A percentile compares a stretch with the other conserved stretches of the same genome.
Evolutionary conservation across 257 asterid genomes (phyloP).

Genomic region (Leonotis leonurus): DNA sequence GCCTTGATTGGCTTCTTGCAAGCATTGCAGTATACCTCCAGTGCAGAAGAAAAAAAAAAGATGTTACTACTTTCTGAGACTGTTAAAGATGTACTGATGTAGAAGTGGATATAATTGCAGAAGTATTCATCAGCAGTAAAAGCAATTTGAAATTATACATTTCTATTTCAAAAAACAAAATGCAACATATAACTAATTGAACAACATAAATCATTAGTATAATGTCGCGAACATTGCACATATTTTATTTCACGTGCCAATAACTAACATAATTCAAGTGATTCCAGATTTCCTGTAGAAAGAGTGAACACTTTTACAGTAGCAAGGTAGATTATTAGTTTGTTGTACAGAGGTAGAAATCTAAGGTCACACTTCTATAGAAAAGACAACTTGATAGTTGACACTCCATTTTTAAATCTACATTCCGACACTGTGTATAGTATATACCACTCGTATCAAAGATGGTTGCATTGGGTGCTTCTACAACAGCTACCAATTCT

Average conservation of each 20-base stretch:
- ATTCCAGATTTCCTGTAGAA: too few species aligned
- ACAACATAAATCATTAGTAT: conserved; percentile 2
- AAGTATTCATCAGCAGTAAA: conserved; percentile 10
- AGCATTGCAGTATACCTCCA: conserved; percentile 88
- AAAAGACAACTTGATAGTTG: not conserved
- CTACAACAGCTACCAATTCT: too few species aligned
- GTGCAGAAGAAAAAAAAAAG: conserved; percentile 24
- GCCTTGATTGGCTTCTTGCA: conserved; percentile 92
- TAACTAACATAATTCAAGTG: too few species aligned
- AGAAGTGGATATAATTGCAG: not conserved
- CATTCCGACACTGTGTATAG: too few species aligned
- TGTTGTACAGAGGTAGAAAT: not conserved
- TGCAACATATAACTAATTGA: not conserved
- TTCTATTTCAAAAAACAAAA: not conserved
- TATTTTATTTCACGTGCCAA: too few species aligned
- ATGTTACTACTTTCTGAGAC: conserved; percentile 15
- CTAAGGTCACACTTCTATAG: not conserved
- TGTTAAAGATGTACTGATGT: conserved; percentile 9
- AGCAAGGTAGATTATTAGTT: not conserved
- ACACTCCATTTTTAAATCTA: too few species aligned
- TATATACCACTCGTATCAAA: too few species aligned
- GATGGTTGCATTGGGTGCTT: not conserved
- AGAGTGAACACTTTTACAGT: not conserved
- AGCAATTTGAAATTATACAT: not conserved
- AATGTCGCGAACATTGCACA: too few species aligned